phyloP scores from a whole-genome alignment of 306 rosid genomes.

The Cyamopsis tetragonoloba region DNA sequence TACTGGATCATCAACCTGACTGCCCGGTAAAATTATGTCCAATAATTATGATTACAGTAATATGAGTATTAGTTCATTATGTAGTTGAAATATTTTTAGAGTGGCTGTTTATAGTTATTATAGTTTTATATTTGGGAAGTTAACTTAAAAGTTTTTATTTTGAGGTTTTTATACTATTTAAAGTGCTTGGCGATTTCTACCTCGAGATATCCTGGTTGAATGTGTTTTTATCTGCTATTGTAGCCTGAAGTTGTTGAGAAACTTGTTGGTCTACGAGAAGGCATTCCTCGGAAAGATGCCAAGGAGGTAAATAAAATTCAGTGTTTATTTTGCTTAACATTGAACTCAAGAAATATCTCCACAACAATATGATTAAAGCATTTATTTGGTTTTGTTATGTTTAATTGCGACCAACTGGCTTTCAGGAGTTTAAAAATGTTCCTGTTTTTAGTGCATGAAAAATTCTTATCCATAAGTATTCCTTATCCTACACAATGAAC shows the following conservation, averaged over 20 bases:
- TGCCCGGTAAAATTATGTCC: constrained; percentile 75
- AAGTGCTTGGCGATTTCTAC: neutral
- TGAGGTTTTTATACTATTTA: neutral
- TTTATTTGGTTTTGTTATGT: constrained; percentile 6
- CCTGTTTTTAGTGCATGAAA: neutral
- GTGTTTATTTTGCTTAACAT: constrained; percentile 3
- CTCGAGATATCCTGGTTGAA: neutral
- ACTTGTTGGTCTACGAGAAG: constrained; percentile 90
- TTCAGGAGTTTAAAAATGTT: neutral
- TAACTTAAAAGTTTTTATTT: neutral
- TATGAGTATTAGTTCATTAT: neutral
- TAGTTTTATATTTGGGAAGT: neutral
- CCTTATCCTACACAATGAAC: neutral
- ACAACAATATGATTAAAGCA: neutral
- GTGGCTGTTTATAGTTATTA: neutral
- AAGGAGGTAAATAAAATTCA: constrained; percentile 69
- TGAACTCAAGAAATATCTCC: constrained; percentile 5
- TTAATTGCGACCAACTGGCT: neutral
- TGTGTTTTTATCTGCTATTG: constrained; percentile 29
- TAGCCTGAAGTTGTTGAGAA: constrained; percentile 97
- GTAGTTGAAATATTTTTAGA: neutral
- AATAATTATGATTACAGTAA: constrained; percentile 10
- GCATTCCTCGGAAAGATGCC: constrained; percentile 97
- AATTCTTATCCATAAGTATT: neutral
- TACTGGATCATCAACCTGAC: constrained; percentile 96